Evolutionary conservation across 495 filamentous ascomycete species (phyloP), one percentile per base, ranked within the genome.

Genomic region (Hyaloscypha finlandica): DNA sequence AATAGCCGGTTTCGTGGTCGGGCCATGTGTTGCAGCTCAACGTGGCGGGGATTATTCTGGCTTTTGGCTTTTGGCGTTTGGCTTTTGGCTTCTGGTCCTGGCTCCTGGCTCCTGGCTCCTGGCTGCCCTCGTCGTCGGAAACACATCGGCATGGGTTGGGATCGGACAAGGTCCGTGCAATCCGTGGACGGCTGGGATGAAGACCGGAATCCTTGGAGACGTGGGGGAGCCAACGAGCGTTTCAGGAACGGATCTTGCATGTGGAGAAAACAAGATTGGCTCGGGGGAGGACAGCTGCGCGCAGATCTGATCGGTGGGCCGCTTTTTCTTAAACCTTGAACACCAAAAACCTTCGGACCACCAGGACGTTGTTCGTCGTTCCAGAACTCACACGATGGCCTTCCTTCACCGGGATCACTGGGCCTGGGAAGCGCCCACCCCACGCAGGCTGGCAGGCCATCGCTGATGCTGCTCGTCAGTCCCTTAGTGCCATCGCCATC

Each of bases 161-260:
- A 19, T 4, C 0, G 16, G 11, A 14, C 42, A 48, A 48, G 42
- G 42, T 19, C 42, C 42, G 42, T 48, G 42, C 42, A 48, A 48
- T 48, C 11, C 42, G 42, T 48, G 42, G 42, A 48, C 16, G 42
- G 42, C 16, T 6, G 42, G 42, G 16, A 48, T 48, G 42, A 48
- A 48, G 4, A 19, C 11, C 14, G 25, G 1, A 25, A 25, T 25
- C 25, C 25, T 25, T 25, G 42, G 42, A 48, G 4, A 48, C 42
- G 42, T 48, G 42, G 42, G 42, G 42, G 16, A 19, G 25, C 42
- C 42, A 48, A 14, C 42, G 42, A 48, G 42, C 42, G 42, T 48
- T 48, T 48, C 42, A 48, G 42, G 42, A 48, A 48, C 42, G 42
- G 42, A 48, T 48, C 42, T 48, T 48, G 42, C 42, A 48, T 48